Conservation (phyloP, 2,329 filamentous ascomycete species). For the Fusarium proliferatum region DNA sequence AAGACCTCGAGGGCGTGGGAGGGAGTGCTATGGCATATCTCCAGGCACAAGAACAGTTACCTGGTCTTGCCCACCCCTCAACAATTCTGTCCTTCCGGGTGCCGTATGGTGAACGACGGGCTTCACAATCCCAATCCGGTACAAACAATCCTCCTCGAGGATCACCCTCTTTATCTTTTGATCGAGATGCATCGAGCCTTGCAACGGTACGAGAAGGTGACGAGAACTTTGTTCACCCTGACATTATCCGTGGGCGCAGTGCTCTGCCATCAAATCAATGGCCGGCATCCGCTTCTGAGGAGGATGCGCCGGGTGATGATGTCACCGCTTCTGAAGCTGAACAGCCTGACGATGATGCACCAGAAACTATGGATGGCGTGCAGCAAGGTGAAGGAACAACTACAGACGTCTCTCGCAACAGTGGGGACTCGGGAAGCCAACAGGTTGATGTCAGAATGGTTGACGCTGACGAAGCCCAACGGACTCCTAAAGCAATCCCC, state of each 20-base stretch:
- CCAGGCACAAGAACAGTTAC: slow-evolving; percentile 24
- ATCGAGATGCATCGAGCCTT: slow-evolving; percentile 26
- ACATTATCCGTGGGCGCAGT: slow-evolving; percentile 11
- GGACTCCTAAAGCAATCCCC: not conserved
- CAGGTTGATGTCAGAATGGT: slow-evolving; percentile 33
- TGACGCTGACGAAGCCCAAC: slow-evolving; percentile 25
- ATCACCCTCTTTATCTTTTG: slow-evolving; percentile 17
- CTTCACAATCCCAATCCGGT: slow-evolving; percentile 12
- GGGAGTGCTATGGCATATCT: slow-evolving; percentile 42
- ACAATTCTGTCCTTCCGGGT: slow-evolving; percentile 6
- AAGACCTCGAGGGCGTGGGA: slow-evolving; percentile 45
- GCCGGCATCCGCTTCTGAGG: slow-evolving; percentile 1
- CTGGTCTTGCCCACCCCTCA: slow-evolving; percentile 29
- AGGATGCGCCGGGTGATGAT: slow-evolving; percentile 14
- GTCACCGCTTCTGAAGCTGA: slow-evolving; percentile 14
- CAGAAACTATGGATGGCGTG: slow-evolving; percentile 20
- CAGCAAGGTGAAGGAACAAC: not conserved
- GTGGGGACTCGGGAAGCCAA: not conserved
- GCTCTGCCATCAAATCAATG: slow-evolving; percentile 1
- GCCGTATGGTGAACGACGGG: slow-evolving; percentile 8
- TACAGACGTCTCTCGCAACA: not conserved
- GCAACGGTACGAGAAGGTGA: slow-evolving; percentile 33
- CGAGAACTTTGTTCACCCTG: slow-evolving; percentile 28
- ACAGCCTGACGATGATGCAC: not conserved
- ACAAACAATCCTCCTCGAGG: slow-evolving; percentile 15